These are phyloP conservation scores for Trametes punicea DNA, from an alignment of 768 basidiomycete genomes.

Conservation along the genomic window DNA sequence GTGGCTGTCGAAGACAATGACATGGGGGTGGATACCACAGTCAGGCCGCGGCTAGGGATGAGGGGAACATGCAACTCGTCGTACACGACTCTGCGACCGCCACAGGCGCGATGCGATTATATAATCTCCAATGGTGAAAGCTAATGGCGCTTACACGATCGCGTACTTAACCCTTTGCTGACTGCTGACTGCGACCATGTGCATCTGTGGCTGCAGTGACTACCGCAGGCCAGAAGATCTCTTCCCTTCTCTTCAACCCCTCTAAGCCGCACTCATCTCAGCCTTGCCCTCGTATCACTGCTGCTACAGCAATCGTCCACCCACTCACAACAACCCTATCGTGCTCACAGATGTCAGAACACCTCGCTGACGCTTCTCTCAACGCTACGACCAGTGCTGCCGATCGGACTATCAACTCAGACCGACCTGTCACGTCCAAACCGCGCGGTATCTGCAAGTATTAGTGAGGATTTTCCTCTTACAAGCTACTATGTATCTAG, in stretches of 20 bases:
- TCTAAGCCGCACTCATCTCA: constrained; percentile 1
- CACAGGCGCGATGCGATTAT: background rate
- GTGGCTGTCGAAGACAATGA: constrained; percentile 73
- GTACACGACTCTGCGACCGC: background rate
- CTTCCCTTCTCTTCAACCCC: background rate
- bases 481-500: too few species aligned
- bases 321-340: background rate
- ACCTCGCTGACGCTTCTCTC: background rate
- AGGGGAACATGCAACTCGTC: too few species aligned
- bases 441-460: constrained; percentile 70
- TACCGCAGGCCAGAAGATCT: constrained; percentile 9
- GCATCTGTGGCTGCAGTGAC: constrained; percentile 6
- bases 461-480: constrained; percentile 33
- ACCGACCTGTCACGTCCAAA: constrained; percentile 66
- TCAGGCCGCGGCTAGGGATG: background rate
- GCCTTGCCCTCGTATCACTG: background rate
- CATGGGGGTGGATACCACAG: constrained; percentile 38
- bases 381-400: background rate
- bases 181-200: constrained; percentile 1
- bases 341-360: background rate
- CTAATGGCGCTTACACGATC: background rate
- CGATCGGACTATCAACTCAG: background rate
- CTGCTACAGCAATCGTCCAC: background rate
- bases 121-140: background rate
- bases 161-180: background rate